phyloP scores from a whole-genome alignment of 495 filamentous ascomycete species.

The Penicillium roqueforti region DNA sequence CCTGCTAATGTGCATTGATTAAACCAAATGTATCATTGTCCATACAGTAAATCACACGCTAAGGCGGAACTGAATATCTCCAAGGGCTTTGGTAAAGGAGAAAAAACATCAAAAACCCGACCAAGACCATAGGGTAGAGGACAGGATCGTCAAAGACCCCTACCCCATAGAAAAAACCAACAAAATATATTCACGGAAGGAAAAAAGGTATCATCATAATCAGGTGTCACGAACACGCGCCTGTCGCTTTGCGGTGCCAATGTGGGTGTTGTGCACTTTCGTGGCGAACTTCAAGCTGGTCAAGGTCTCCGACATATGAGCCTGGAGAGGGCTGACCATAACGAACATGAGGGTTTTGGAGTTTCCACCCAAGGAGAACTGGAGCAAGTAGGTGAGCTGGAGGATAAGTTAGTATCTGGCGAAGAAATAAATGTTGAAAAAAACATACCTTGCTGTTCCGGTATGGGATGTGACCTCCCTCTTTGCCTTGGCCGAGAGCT shows the following conservation, averaged over 20 bases:
- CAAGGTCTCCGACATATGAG: slow-evolving; percentile 87
- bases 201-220: slow-evolving; percentile 28
- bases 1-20: slow-evolving; percentile 18
- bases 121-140: slow-evolving; percentile 30
- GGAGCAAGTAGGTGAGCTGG: slow-evolving; percentile 88
- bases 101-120: slow-evolving; percentile 15
- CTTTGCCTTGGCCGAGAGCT: slow-evolving; percentile 79
- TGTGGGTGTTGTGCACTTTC: slow-evolving; percentile 89
- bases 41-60: slow-evolving; percentile 23
- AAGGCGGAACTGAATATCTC: slow-evolving; percentile 12
- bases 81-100: slow-evolving; percentile 10
- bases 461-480: slow-evolving; percentile 86
- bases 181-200: slow-evolving; percentile 24
- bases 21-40: slow-evolving; percentile 15
- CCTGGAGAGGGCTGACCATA: slow-evolving; percentile 91
- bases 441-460: slow-evolving; percentile 80
- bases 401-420: slow-evolving; percentile 1
- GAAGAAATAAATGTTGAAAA: not conserved
- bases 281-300: slow-evolving; percentile 95
- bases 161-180: slow-evolving; percentile 12
- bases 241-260: slow-evolving; percentile 77
- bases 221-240: slow-evolving; percentile 54
- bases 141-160: slow-evolving; percentile 34
- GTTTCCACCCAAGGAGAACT: slow-evolving; percentile 93
- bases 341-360: slow-evolving; percentile 99